These are phyloP conservation scores for Pugionium dolabratum DNA, from an alignment of 345 rosid genomes.

Conservation along the genomic window DNA sequence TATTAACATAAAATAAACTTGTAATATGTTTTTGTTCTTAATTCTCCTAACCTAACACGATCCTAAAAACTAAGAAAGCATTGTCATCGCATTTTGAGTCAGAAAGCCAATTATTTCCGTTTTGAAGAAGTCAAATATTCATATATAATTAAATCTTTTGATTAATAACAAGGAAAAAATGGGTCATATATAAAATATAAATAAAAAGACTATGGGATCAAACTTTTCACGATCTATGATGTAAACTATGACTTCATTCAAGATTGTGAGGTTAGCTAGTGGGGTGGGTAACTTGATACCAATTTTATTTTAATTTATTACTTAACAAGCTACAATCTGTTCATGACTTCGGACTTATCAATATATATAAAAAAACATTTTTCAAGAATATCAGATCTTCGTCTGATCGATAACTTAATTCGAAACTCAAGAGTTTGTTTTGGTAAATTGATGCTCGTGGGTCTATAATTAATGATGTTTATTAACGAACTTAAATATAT, in stretches of 20 bases:
- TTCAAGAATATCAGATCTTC: no score
- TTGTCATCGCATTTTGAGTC: constrained; percentile 19
- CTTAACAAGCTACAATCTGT: no score
- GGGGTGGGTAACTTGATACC: constrained; percentile 39
- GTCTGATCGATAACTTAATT: no score
- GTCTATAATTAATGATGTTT: background rate
- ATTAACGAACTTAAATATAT: background rate
- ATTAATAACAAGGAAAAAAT: background rate
- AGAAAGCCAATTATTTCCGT: constrained; percentile 20
- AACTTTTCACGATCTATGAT: constrained; percentile 32
- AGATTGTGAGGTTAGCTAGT: constrained; percentile 32
- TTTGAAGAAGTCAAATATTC: constrained; percentile 29
- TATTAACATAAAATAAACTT: background rate
- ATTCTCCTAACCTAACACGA: constrained; percentile 32
- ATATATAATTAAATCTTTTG: background rate
- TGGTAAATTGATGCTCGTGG: background rate
- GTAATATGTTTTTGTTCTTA: constrained; percentile 16
- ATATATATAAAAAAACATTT: no score
- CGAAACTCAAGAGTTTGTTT: no score
- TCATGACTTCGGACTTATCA: no score
- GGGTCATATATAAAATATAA: background rate
- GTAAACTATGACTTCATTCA: constrained; percentile 37
- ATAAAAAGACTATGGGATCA: constrained; percentile 27
- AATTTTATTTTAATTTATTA: background rate
- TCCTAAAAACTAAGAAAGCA: constrained; percentile 13